A percentile compares a stretch with the other conserved stretches of the same genome.
Evolutionary conservation across 139 green algal genomes (phyloP).

Genomic region (Diplosphaera chodatii): DNA sequence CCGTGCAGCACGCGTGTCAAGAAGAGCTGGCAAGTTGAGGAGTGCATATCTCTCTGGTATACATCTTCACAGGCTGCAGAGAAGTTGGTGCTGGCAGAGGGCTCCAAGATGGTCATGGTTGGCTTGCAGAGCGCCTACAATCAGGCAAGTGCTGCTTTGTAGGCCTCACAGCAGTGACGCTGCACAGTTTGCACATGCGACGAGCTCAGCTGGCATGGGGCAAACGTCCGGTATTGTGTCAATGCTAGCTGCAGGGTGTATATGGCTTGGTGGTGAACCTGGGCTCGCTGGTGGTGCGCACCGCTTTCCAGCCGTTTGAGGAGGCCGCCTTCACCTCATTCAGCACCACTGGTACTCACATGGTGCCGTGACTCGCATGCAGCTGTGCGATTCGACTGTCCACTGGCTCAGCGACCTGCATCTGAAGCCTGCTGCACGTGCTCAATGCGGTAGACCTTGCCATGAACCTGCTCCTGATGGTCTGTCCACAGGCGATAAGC

Average conservation of each 20-base stretch:
- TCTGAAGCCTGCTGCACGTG: too few species aligned
- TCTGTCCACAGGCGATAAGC: background rate
- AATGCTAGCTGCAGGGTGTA: conserved; percentile 56
- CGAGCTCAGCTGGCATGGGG: background rate
- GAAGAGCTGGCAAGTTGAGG: background rate
- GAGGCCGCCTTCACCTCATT: conserved; percentile 84
- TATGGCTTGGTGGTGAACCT: conserved; percentile 82
- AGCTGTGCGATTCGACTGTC: background rate
- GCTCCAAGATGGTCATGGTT: conserved; percentile 66
- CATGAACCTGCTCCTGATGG: too few species aligned
- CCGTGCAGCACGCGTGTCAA: background rate
- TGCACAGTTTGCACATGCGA: too few species aligned
- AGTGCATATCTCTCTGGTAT: background rate
- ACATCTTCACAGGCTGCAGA: conserved; percentile 43
- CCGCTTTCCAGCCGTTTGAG: conserved; percentile 80
- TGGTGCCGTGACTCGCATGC: too few species aligned
- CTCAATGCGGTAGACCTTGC: too few species aligned
- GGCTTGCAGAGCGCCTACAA: conserved; percentile 24
- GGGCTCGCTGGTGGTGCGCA: conserved; percentile 76
- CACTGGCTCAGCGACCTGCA: too few species aligned
- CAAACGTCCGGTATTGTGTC: too few species aligned
- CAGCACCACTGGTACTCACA: conserved; percentile 35
- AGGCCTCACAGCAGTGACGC: background rate
- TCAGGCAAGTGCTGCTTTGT: background rate
- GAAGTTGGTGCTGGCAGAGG: conserved; percentile 82